Conservation (phyloP, 2,329 filamentous ascomycete species). For the Dactylonectria macrodidyma region DNA sequence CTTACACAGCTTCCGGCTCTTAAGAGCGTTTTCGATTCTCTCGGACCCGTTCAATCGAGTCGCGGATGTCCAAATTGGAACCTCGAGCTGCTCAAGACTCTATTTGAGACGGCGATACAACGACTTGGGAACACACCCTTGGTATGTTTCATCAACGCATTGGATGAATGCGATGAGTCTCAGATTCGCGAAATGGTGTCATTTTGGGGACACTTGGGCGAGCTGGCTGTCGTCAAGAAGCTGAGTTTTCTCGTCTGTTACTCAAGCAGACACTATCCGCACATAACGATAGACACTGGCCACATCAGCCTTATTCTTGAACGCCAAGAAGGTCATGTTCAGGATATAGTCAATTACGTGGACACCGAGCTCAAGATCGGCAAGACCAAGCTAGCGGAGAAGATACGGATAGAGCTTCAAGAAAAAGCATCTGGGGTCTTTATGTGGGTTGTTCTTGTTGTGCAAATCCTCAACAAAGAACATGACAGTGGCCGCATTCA, state of each 20-base stretch:
- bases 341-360: slow-evolving; percentile 40
- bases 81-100: not conserved
- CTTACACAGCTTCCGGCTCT: slow-evolving; percentile 53
- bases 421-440: not conserved
- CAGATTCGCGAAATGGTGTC: not conserved
- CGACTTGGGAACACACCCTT: not conserved
- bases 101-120: not conserved
- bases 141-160: not conserved
- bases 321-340: slow-evolving; percentile 32
- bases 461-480: slow-evolving; percentile 7
- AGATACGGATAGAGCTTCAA: not conserved
- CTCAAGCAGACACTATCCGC: slow-evolving; percentile 58
- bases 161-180: not conserved
- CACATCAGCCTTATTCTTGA: slow-evolving; percentile 37
- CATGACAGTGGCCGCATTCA: not conserved
- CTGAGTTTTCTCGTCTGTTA: not conserved
- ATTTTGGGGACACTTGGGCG: not conserved
- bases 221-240: not conserved
- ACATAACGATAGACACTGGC: not conserved
- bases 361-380: not conserved
- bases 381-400: not conserved
- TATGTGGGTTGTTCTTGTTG: not conserved
- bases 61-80: not conserved
- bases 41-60: not conserved
- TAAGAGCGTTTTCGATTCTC: slow-evolving; percentile 50